Conservation (phyloP, 2,329 filamentous ascomycete genomes). For the Coleophoma eucalyptorum region DNA sequence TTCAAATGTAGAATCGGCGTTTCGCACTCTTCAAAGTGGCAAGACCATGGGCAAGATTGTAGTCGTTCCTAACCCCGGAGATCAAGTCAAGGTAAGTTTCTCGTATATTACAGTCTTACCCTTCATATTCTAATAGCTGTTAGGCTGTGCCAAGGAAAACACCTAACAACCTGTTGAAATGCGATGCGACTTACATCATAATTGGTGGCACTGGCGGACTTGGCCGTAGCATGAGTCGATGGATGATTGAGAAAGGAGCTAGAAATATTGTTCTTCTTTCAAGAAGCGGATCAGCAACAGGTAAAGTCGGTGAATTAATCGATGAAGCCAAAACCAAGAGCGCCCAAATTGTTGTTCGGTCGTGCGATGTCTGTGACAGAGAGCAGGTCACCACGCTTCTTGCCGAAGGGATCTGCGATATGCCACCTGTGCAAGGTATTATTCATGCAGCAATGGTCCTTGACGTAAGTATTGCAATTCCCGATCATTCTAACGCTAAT, state of each 20-base stretch:
- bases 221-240: constrained; percentile 17
- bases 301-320: constrained; percentile 20
- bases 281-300: constrained; percentile 12
- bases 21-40: constrained; percentile 12
- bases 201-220: constrained; percentile 26
- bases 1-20: constrained; percentile 8
- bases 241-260: constrained; percentile 19
- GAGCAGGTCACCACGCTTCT: constrained; percentile 34
- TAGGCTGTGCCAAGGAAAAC: not conserved
- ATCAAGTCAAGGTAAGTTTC: constrained; percentile 14
- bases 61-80: not conserved
- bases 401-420: constrained; percentile 26
- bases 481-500: constrained; percentile 2
- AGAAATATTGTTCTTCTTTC: constrained; percentile 25
- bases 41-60: constrained; percentile 12
- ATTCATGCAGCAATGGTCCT: constrained; percentile 47
- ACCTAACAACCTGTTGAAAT: constrained; percentile 7
- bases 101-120: not conserved
- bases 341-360: constrained; percentile 39
- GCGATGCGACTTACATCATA: constrained; percentile 20
- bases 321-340: constrained; percentile 25
- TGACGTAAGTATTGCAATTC: constrained; percentile 30
- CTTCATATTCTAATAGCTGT: constrained; percentile 10
- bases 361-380: constrained; percentile 45
- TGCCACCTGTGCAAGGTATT: constrained; percentile 39